Percentiles rank a stretch among this genome's conserved stretches.
phyloP scores from a whole-genome alignment of 2,329 filamentous ascomycete genomes.

The Ampelomyces quisqualis region DNA sequence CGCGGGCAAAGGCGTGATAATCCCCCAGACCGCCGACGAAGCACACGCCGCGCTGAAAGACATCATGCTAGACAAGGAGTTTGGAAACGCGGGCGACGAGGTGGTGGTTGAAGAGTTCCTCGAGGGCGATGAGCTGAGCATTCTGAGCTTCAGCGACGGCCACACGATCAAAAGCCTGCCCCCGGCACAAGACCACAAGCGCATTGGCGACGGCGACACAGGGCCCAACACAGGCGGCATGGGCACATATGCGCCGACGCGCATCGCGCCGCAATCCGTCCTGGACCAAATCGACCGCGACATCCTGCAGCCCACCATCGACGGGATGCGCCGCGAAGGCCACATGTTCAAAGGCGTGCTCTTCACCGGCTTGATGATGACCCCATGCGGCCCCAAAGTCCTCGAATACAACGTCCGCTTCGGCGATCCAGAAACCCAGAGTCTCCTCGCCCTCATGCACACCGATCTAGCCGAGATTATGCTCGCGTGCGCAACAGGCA shows the following conservation, averaged over 20 bases:
- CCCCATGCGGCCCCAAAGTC: conserved; percentile 73
- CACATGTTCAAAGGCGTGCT: conserved; percentile 63
- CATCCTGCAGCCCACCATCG: conserved; percentile 84
- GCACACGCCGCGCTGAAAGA: conserved; percentile 78
- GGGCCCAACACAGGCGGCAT: conserved; percentile 96
- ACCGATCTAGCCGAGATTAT: conserved; percentile 87
- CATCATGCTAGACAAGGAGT: conserved; percentile 87
- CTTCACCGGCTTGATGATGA: conserved; percentile 94
- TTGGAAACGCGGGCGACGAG: conserved; percentile 81
- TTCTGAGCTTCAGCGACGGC: conserved; percentile 89
- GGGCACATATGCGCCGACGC: conserved; percentile 88
- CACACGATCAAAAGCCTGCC: conserved; percentile 80
- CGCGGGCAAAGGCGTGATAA: conserved; percentile 92
- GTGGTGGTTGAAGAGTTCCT: conserved; percentile 96
- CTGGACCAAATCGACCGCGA: conserved; percentile 75
- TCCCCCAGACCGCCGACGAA: conserved; percentile 78
- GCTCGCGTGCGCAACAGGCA: conserved; percentile 77
- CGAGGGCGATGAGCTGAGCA: conserved; percentile 86
- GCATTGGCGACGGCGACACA: conserved; percentile 83
- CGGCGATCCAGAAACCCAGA: conserved; percentile 90
- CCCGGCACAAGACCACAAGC: conserved; percentile 95
- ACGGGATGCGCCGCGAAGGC: conserved; percentile 79
- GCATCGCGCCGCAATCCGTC: conserved; percentile 57
- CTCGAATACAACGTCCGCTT: conserved; percentile 94
- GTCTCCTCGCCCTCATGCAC: conserved; percentile 76